Conservation (phyloP, 768 basidiomycete genomes). For the Naganishia randhawae region DNA sequence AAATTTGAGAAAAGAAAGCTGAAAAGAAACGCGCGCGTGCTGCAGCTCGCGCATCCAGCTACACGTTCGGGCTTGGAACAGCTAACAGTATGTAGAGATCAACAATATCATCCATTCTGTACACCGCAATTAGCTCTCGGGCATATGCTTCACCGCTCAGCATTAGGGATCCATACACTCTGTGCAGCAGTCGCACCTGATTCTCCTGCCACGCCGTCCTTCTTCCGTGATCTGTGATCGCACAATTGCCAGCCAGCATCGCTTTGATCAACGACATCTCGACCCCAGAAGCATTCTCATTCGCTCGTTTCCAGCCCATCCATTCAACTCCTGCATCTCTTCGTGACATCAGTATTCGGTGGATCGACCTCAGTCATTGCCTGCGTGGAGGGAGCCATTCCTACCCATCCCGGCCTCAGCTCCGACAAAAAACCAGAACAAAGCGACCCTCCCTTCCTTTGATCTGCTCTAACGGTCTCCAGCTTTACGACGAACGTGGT, state of each 20-base stretch:
- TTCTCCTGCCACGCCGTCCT: too few species aligned
- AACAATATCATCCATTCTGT: neutral
- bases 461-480: neutral
- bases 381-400: neutral
- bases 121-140: neutral
- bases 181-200: too few species aligned
- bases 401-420: neutral
- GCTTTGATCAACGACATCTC: constrained; percentile 10
- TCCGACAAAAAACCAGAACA: neutral
- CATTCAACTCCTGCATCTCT: neutral
- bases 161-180: neutral
- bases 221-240: neutral
- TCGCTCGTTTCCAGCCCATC: neutral
- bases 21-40: constrained; percentile 1
- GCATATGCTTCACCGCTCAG: neutral
- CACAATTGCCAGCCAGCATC: neutral
- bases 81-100: neutral
- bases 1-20: neutral
- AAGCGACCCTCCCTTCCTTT: constrained; percentile 11
- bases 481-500: too few species aligned
- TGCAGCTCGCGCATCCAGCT: neutral
- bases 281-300: neutral
- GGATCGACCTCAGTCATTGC: neutral
- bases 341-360: neutral
- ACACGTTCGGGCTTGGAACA: neutral